Percentiles rank a stretch among this genome's conserved stretches.
These are phyloP conservation scores for Casaregolazyma lundiana DNA, from an alignment of 1,139 yeast genomes.

Conservation along the genomic window DNA sequence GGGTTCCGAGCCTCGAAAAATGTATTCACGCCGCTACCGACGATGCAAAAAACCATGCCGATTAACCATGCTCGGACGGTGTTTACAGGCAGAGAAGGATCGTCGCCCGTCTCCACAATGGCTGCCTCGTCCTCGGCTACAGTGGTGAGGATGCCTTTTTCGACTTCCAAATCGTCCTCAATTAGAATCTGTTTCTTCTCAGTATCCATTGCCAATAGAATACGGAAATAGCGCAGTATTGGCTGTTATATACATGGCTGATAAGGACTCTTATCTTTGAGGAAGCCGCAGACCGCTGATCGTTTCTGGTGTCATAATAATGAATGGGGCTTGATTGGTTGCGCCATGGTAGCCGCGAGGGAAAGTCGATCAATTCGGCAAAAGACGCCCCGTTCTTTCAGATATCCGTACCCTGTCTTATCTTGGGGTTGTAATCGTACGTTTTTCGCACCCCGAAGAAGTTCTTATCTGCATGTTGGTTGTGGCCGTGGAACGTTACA, in stretches of 20 bases:
- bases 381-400: no score
- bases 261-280: neutral
- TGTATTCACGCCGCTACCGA: conserved; percentile 54
- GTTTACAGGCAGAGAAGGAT: conserved; percentile 44
- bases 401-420: no score
- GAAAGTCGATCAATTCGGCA: no score
- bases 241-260: neutral
- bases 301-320: neutral
- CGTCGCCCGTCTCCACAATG: conserved; percentile 38
- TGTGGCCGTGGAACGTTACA: neutral
- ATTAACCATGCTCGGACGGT: conserved; percentile 48
- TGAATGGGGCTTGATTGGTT: neutral
- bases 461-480: neutral
- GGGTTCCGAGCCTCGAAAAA: conserved; percentile 57
- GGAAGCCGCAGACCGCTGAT: neutral
- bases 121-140: conserved; percentile 22
- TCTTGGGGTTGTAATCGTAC: neutral
- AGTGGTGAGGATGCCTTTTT: neutral
- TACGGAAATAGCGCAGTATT: neutral
- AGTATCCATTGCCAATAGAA: neutral
- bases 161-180: neutral
- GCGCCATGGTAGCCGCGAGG: neutral
- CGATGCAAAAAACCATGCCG: conserved; percentile 51
- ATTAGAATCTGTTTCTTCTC: neutral
- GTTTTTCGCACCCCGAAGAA: neutral